Percentiles rank a stretch among this genome's conserved stretches.
Conservation (phyloP, 805 yeast genomes). For the Barnettozyma californica region DNA sequence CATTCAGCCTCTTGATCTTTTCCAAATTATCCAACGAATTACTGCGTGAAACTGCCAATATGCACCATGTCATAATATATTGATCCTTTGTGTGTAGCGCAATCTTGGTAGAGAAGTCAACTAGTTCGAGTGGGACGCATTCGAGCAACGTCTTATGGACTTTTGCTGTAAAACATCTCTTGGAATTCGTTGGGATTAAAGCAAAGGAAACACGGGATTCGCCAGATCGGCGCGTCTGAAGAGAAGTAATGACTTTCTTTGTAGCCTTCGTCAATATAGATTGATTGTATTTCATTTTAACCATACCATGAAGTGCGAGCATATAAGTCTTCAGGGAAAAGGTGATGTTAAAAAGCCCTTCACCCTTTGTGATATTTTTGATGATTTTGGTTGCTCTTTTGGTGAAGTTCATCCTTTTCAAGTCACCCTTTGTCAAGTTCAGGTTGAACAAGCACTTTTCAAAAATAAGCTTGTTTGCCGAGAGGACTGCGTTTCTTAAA, state of each 20-base stretch:
- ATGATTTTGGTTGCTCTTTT: constrained; percentile 5
- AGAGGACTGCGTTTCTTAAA: constrained; percentile 2
- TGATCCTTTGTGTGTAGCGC: constrained; percentile 9
- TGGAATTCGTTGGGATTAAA: not conserved
- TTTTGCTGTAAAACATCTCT: not conserved
- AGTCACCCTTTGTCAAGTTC: not conserved
- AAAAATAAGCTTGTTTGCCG: constrained; percentile 6
- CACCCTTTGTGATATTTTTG: constrained; percentile 2
- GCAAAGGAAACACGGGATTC: constrained; percentile 5
- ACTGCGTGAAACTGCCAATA: constrained; percentile 3
- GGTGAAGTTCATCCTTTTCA: constrained; percentile 1
- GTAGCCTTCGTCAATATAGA: not conserved
- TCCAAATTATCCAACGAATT: not conserved
- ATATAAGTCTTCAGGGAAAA: constrained; percentile 6
- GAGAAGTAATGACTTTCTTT: constrained; percentile 4
- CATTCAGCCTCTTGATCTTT: constrained; percentile 2
- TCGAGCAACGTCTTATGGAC: constrained; percentile 1
- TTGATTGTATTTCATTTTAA: not conserved
- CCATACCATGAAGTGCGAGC: constrained; percentile 7
- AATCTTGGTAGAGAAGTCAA: constrained; percentile 7
- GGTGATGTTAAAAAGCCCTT: not conserved
- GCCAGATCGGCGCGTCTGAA: not conserved
- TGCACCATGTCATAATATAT: constrained; percentile 13
- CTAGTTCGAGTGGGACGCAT: constrained; percentile 10
- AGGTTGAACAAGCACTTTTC: constrained; percentile 5